Evolutionary conservation across 176 grass and related monocot species (phyloP).

Genomic region (Eleusine indica): DNA sequence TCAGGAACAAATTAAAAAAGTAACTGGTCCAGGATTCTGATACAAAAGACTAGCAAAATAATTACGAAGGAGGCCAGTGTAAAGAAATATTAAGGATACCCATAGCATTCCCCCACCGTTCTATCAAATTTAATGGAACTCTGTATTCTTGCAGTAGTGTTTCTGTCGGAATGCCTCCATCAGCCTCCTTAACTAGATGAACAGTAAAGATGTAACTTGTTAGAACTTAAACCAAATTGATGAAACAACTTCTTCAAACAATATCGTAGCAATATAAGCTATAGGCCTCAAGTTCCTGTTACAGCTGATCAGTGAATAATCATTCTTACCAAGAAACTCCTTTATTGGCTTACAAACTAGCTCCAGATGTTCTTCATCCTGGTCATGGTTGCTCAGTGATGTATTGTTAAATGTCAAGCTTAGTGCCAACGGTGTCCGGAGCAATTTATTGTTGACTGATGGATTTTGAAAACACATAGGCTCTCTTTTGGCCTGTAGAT

Average conservation of each 20-base stretch:
- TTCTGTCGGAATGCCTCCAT: conserved; percentile 38
- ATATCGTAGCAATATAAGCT: conserved; percentile 3
- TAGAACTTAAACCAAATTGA: conserved; percentile 21
- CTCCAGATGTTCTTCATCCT: conserved; percentile 45
- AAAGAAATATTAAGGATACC: conserved; percentile 68
- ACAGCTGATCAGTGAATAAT: not conserved
- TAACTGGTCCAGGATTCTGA: not conserved
- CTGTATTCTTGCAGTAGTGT: conserved; percentile 46
- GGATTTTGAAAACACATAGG: conserved; percentile 67
- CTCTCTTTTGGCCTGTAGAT: conserved; percentile 72
- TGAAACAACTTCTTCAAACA: conserved; percentile 25
- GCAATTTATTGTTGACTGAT: conserved; percentile 57
- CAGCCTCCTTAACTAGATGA: conserved; percentile 45
- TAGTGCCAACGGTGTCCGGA: conserved; percentile 50
- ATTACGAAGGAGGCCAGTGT: not conserved
- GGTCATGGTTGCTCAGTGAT: conserved; percentile 19
- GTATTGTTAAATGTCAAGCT: conserved; percentile 24
- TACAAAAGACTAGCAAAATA: not conserved
- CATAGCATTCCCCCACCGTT: conserved; percentile 96
- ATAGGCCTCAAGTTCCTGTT: conserved; percentile 25
- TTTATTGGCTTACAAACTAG: conserved; percentile 38
- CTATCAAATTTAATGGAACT: conserved; percentile 82
- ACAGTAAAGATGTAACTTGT: not conserved
- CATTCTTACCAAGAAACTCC: conserved; percentile 22
- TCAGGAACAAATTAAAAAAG: not conserved